A percentile compares a stretch with the other conserved stretches of the same genome.
Conservation (phyloP, 805 yeast species). For the Candida corydali region DNA sequence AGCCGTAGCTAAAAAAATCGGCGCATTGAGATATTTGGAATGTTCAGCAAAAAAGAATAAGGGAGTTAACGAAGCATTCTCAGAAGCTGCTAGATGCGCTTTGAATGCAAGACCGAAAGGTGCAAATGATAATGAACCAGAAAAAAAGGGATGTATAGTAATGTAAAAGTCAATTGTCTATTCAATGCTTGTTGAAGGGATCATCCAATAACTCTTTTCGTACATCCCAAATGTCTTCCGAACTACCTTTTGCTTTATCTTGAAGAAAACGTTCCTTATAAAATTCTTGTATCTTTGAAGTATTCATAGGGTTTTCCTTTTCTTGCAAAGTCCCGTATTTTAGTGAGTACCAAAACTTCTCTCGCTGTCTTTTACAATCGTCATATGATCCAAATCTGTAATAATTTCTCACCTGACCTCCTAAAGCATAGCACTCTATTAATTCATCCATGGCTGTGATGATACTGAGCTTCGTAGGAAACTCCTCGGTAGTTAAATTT, state of each 20-base stretch:
- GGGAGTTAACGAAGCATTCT: constrained; percentile 98
- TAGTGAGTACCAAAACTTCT: constrained; percentile 78
- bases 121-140: constrained; percentile 45
- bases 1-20: constrained; percentile 85
- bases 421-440: constrained; percentile 80
- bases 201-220: constrained; percentile 28
- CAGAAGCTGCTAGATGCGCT: constrained; percentile 98
- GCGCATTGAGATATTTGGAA: constrained; percentile 91
- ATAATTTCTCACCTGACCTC: constrained; percentile 82
- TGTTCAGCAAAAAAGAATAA: constrained; percentile 95
- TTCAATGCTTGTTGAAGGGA: constrained; percentile 31
- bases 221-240: constrained; percentile 81
- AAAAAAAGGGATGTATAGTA: constrained; percentile 35
- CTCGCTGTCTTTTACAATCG: constrained; percentile 64
- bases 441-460: constrained; percentile 84
- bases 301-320: constrained; percentile 21
- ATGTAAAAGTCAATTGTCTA: constrained; percentile 21
- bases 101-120: constrained; percentile 85
- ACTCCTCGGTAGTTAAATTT: constrained; percentile 13
- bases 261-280: constrained; percentile 61
- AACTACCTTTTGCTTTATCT: constrained; percentile 62
- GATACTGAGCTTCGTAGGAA: constrained; percentile 33
- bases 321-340: constrained; percentile 39
- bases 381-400: constrained; percentile 80
- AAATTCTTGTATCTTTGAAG: constrained; percentile 58